Base-by-base conservation (phyloP, 2,329 filamentous ascomycete species). In the Cordyceps sp. region DNA sequence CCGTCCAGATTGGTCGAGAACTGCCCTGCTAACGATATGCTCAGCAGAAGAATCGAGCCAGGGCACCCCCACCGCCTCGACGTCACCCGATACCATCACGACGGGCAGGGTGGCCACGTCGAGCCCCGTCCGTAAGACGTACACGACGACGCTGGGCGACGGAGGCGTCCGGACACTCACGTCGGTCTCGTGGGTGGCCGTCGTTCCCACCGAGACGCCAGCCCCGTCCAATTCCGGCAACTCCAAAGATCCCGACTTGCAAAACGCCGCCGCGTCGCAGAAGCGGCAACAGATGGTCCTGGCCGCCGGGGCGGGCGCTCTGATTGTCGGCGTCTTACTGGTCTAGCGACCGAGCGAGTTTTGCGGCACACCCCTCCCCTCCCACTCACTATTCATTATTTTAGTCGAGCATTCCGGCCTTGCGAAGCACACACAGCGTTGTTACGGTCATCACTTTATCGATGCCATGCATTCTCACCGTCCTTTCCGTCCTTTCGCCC, bases 111-210 rank as follows among this genome's bases (percentile, higher is more conserved):
- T 49, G 18, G 48, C 45, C 22, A 56, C 57, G 10, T 54, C 47
- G 10, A 58, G 43, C 37, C 39, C 51, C 20, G 44, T 63, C 34
- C 37, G 49, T 6, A 44, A 54, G 17, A 62, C 59, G 0, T 48
- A 50, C 37, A 69, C 64, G n/a, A 61, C 59, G 6, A 65, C 62
- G 6, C 45, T 58, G 23, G 41, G 50, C 10, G 48, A 63, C 30
- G 65, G 65, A 18, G 56, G 52, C 21, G 49, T 61, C 33, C 56
- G 57, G 4, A 54, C 59, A 10, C 47, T 66, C 30, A 67, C 63
- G 10, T 55, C 55, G n/a, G 68, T 64, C 2, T 63, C 62, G 1
- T 62, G 53, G 43, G 63, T 68, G 3, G 56, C 52, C 16, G 57
- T 61, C 25, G 50, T 57, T 10, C 56, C 60, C 2, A 49, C 53